Conservation (phyloP, 495 filamentous ascomycete species). For the Chaetomidium leptoderma region DNA sequence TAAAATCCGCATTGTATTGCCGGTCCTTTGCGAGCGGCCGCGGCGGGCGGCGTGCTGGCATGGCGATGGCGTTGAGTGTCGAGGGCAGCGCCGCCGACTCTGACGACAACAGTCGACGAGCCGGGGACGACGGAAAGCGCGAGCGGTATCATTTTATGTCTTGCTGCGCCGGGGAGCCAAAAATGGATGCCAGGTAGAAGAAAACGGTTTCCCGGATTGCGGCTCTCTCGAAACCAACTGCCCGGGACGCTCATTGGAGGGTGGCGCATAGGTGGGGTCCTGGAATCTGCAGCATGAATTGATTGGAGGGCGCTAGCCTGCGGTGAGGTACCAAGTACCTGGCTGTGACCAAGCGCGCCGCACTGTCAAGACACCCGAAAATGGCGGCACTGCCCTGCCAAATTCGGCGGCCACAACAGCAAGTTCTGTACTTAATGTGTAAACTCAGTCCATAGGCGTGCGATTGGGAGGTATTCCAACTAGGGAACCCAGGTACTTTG, state of each 20-base stretch:
- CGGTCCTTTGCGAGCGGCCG: slow-evolving; percentile 1
- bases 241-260: slow-evolving; percentile 8
- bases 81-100: slow-evolving; percentile 3
- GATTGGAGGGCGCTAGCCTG: not conserved
- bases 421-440: slow-evolving; percentile 9
- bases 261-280: not conserved
- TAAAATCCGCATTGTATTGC: slow-evolving; percentile 13
- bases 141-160: slow-evolving; percentile 9
- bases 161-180: slow-evolving; percentile 8
- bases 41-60: slow-evolving; percentile 13
- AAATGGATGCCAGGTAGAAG: slow-evolving; percentile 4
- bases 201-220: slow-evolving; percentile 10
- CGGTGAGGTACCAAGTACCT: slow-evolving; percentile 12
- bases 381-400: slow-evolving; percentile 15
- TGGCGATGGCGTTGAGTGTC: slow-evolving; percentile 9
- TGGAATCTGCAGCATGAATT: not conserved
- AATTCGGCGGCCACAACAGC: slow-evolving; percentile 15
- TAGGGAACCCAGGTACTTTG: too few relatives aligned
- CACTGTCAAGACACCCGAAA: slow-evolving; percentile 14
- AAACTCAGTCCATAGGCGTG: not conserved
- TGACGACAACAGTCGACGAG: not conserved
- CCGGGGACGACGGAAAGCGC: slow-evolving; percentile 3
- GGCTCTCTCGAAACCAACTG: not conserved
- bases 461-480: too few relatives aligned
- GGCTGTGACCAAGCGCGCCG: slow-evolving; percentile 13